These are phyloP conservation scores for Dorcoceras hygrometricum DNA, from an alignment of 257 asterid species.

Conservation along the genomic window DNA sequence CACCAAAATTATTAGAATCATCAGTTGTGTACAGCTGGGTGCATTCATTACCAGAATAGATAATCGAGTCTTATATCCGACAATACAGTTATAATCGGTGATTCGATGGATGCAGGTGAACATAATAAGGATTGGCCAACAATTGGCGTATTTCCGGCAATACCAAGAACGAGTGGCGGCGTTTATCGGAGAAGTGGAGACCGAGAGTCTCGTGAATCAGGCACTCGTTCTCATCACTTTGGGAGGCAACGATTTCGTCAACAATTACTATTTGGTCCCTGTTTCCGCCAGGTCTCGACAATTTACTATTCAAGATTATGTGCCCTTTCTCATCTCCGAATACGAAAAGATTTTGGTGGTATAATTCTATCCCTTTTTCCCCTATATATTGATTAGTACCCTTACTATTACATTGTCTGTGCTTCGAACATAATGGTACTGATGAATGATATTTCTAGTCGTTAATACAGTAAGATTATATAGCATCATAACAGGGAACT, in stretches of 20 bases:
- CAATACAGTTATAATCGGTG: too few species aligned
- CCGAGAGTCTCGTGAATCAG: constrained; percentile 46
- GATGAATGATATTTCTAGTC: too few species aligned
- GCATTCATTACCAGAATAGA: too few species aligned
- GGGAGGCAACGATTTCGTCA: constrained; percentile 92
- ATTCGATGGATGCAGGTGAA: constrained; percentile 56
- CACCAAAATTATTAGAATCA: too few species aligned
- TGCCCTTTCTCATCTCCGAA: constrained; percentile 62
- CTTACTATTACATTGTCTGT: too few species aligned
- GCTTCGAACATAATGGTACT: too few species aligned
- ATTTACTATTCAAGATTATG: constrained; percentile 49
- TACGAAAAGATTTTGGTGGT: constrained; percentile 64
- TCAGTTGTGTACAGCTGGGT: too few species aligned
- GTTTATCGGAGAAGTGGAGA: constrained; percentile 43
- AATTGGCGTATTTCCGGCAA: constrained; percentile 54
- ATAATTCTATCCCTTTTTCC: not conserved
- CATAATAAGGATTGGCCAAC: constrained; percentile 57
- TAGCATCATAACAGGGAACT: too few species aligned
- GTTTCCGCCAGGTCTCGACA: constrained; percentile 69
- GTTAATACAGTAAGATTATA: too few species aligned
- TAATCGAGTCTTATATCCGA: too few species aligned
- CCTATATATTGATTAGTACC: too few species aligned
- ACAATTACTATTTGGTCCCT: constrained; percentile 75
- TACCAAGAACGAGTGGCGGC: constrained; percentile 56
- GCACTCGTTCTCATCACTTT: constrained; percentile 71